Evolutionary conservation across 2,329 filamentous ascomycete species (phyloP).

Genomic region (Xylaria sp.): DNA sequence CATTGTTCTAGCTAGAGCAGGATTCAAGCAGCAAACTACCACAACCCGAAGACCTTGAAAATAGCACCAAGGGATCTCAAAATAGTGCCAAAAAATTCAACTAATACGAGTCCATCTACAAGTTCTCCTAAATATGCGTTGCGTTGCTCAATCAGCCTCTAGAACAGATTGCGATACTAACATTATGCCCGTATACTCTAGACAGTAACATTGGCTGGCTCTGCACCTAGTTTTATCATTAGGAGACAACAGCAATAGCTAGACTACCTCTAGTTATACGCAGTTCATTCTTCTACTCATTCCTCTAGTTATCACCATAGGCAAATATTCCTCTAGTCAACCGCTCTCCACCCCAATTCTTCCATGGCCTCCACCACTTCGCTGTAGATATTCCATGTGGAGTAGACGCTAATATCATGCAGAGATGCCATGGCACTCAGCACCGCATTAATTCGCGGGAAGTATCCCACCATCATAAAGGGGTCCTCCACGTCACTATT

Average conservation of each 20-base stretch:
- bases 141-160: too few species aligned
- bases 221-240: too few species aligned
- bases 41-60: background rate
- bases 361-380: background rate
- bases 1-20: background rate
- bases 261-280: too few species aligned
- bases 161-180: too few species aligned
- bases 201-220: too few species aligned
- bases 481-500: background rate
- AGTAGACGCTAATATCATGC: background rate
- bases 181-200: too few species aligned
- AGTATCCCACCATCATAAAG: background rate
- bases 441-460: background rate
- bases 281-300: too few species aligned
- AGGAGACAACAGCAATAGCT: too few species aligned
- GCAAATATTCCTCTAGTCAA: too few species aligned
- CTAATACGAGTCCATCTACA: background rate
- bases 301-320: too few species aligned
- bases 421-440: background rate
- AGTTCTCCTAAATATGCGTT: background rate
- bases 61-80: background rate
- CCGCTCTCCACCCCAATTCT: background rate
- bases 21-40: background rate
- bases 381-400: background rate
- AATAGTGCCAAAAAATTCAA: background rate